Base-by-base conservation (phyloP, 345 rosid species). In the Gossypium australe region DNA sequence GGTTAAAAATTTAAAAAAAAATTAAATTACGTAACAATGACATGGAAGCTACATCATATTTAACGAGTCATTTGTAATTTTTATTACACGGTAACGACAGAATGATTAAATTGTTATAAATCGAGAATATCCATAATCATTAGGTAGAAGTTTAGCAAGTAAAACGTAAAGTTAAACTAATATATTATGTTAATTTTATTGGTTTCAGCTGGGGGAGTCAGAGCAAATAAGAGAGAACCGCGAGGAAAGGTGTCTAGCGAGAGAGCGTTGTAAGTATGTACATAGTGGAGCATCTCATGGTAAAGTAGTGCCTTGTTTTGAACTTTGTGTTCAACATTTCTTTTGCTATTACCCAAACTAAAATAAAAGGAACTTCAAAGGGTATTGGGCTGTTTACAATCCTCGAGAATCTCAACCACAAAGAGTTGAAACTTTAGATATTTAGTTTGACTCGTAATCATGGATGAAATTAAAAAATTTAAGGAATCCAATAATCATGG, bases 1-100 rank as follows among this genome's bases (percentile, higher is more conserved):
- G 4, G 3, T 0, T 29, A 0, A 29, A 0, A 29, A 3, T 3
- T 29, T 0, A 4, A 29, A 29, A 4, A 29, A 29, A 0, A 4
- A 4, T 4, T 4, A 29, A 29, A 0, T 29, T 4, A 29, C 6
- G 0, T 4, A 1, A 34, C 1, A 1, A 4, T 4, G 7, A 4
- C 38, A 34, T 4, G 0, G 0, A 34, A 34, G 1, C 7, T 0
- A 34, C 7, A 1, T 34, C 4, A 1, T 5, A 34, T 34, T 34
- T 34, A 4, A 20, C 20, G 20, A 20, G 20, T 20, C 20, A 20
- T 20, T 20, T 20, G 20, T 20, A 20, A 20, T 20, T 20, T 20
- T 0, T 20, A 20, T 20, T 20, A 20, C 20, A 20, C 20, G 0
- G 0, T 34, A 34, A 34, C 1, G 1, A 34, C 7, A 34, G 0